phyloP scores from a whole-genome alignment of 2,329 filamentous ascomycete species.

The Capronia americana region DNA sequence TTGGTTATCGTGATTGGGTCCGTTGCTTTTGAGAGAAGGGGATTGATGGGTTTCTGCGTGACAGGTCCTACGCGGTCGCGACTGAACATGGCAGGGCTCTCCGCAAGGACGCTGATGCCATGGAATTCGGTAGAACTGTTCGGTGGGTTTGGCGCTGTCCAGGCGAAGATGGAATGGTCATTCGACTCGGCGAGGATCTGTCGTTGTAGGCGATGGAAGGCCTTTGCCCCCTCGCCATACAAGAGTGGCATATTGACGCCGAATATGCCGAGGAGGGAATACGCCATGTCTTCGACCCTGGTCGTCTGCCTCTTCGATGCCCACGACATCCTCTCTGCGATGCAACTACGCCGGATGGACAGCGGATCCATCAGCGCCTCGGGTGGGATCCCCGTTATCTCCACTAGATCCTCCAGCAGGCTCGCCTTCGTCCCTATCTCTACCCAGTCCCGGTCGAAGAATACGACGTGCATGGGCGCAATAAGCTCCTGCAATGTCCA shows the following conservation, averaged over 20 bases:
- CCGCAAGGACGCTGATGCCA: background rate
- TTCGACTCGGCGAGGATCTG: slow-evolving; percentile 32
- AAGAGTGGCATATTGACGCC: slow-evolving; percentile 53
- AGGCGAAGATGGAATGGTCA: slow-evolving; percentile 36
- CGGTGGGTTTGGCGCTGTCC: slow-evolving; percentile 1
- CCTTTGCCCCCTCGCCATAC: slow-evolving; percentile 48
- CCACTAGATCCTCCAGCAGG: background rate
- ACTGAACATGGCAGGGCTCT: slow-evolving; percentile 3
- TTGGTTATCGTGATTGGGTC: slow-evolving; percentile 1
- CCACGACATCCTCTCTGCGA: slow-evolving; percentile 46
- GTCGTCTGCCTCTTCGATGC: slow-evolving; percentile 46
- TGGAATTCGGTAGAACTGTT: background rate
- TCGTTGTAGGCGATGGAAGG: slow-evolving; percentile 38
- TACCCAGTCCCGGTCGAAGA: background rate
- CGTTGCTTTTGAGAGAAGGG: background rate
- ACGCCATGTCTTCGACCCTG: slow-evolving; percentile 52
- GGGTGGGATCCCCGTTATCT: background rate
- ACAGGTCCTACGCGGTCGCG: background rate
- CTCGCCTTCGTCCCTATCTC: slow-evolving; percentile 2
- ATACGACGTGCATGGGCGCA: background rate
- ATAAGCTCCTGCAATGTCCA: slow-evolving; percentile 4
- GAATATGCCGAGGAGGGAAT: slow-evolving; percentile 55
- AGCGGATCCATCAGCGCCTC: background rate
- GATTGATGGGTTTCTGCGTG: background rate
- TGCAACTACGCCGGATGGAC: background rate